Percentiles rank a stretch among this genome's conserved stretches.
Evolutionary conservation across 371 early-diverging fungal genomes (phyloP).

Genomic region (Capniomyces stellatus): DNA sequence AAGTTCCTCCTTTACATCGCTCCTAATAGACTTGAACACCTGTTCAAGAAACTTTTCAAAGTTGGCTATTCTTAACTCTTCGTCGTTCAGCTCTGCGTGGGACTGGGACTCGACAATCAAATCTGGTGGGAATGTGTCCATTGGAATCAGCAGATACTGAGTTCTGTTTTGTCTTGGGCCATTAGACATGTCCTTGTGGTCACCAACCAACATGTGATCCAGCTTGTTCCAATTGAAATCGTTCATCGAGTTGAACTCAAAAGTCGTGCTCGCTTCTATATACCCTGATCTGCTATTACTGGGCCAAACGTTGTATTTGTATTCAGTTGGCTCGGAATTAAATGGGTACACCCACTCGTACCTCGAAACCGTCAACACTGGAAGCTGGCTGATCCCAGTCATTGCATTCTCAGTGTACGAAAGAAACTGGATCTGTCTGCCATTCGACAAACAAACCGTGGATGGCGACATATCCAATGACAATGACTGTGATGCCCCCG

Average conservation of each 20-base stretch:
- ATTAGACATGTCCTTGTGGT: slow-evolving; percentile 64
- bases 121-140: slow-evolving; percentile 39
- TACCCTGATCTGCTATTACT: slow-evolving; percentile 48
- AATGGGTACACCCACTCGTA: slow-evolving; percentile 59
- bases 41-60: slow-evolving; percentile 71
- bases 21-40: slow-evolving; percentile 24
- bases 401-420: slow-evolving; percentile 10
- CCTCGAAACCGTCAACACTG: slow-evolving; percentile 43
- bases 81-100: slow-evolving; percentile 58
- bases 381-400: slow-evolving; percentile 4
- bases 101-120: slow-evolving; percentile 21
- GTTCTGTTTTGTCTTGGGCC: slow-evolving; percentile 70
- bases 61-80: slow-evolving; percentile 70
- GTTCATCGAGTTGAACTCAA: slow-evolving; percentile 51
- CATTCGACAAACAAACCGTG: slow-evolving; percentile 22
- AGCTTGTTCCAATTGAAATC: slow-evolving; percentile 87
- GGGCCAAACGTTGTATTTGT: slow-evolving; percentile 72
- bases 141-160: slow-evolving; percentile 75
- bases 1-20: slow-evolving; percentile 15
- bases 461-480: background rate
- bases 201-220: slow-evolving; percentile 72
- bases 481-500: background rate
- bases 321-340: slow-evolving; percentile 33
- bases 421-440: slow-evolving; percentile 19
- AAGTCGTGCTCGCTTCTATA: slow-evolving; percentile 31